Conservation (phyloP, 2,329 filamentous ascomycete genomes). For the Xylariaceae sp. region DNA sequence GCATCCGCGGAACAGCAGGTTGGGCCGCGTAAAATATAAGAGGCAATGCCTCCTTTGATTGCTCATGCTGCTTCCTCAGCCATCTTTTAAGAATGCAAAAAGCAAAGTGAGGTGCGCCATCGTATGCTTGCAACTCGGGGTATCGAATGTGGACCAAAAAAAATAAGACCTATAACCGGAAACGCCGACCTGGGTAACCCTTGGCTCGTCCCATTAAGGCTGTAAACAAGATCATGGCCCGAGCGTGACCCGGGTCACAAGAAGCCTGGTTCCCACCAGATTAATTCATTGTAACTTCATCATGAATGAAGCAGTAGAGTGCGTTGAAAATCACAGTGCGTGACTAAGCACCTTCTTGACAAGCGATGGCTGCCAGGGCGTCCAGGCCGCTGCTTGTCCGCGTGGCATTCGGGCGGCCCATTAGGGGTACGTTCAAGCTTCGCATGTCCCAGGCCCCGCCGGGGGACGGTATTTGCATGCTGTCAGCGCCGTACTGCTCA, state of each 20-base stretch:
- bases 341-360: slow-evolving; percentile 50
- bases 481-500: slow-evolving; percentile 46
- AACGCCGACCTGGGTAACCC: slow-evolving; percentile 32
- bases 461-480: slow-evolving; percentile 46
- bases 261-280: too few species aligned
- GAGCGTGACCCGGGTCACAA: too few species aligned
- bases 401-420: slow-evolving; percentile 50
- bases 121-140: slow-evolving; percentile 39
- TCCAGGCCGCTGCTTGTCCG: slow-evolving; percentile 60
- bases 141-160: slow-evolving; percentile 35
- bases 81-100: slow-evolving; percentile 33
- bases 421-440: slow-evolving; percentile 51
- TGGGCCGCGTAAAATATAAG: not conserved
- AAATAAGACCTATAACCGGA: slow-evolving; percentile 25
- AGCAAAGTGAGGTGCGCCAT: slow-evolving; percentile 36
- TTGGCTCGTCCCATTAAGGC: too few species aligned
- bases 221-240: slow-evolving; percentile 6
- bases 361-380: slow-evolving; percentile 60
- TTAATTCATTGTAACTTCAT: not conserved
- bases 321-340: not conserved
- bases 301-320: not conserved
- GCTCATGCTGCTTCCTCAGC: slow-evolving; percentile 31
- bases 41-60: slow-evolving; percentile 26
- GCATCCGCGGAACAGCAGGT: not conserved
- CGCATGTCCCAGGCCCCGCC: slow-evolving; percentile 55